Evolutionary conservation across 176 grass and related monocot species (phyloP).

Genomic region (Puccinellia tenuiflora): DNA sequence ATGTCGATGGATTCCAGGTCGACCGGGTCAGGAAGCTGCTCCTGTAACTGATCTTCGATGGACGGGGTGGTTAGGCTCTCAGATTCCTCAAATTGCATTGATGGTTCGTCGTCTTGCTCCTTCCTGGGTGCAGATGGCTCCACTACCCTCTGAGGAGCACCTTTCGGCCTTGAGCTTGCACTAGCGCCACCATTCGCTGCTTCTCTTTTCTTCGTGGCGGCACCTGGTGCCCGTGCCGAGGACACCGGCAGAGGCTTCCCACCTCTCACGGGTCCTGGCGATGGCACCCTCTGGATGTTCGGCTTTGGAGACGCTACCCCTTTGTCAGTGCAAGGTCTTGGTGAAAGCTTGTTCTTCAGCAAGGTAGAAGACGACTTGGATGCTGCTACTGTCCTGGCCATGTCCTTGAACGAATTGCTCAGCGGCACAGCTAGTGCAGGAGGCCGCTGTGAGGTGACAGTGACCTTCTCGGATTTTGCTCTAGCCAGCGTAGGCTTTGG

Average conservation of each 20-base stretch:
- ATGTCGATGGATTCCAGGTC: conserved; percentile 9
- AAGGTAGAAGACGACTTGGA: not conserved
- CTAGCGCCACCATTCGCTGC: conserved; percentile 8
- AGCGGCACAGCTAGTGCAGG: not conserved
- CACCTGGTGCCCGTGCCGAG: not conserved
- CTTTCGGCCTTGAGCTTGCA: conserved; percentile 27
- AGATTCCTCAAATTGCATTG: conserved; percentile 20
- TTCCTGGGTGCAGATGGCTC: not conserved
- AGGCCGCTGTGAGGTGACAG: not conserved
- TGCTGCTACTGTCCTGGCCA: not conserved
- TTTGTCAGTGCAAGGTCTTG: conserved; percentile 22
- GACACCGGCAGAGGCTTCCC: conserved; percentile 6
- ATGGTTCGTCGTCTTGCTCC: conserved; percentile 23
- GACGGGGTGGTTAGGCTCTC: conserved; percentile 18
- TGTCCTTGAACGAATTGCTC: conserved; percentile 33
- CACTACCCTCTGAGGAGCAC: conserved; percentile 19
- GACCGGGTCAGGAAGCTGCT: conserved; percentile 24
- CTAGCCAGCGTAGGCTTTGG: conserved; percentile 19
- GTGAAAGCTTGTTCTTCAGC: conserved; percentile 34
- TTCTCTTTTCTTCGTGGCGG: conserved; percentile 21
- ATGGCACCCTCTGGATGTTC: not conserved
- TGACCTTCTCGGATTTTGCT: conserved; percentile 32
- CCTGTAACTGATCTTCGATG: conserved; percentile 34
- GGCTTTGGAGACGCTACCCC: conserved; percentile 12
- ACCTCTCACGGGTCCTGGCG: not conserved